These are phyloP conservation scores for Gloeophyllum trabeum DNA, from an alignment of 768 basidiomycete genomes.

Conservation along the genomic window DNA sequence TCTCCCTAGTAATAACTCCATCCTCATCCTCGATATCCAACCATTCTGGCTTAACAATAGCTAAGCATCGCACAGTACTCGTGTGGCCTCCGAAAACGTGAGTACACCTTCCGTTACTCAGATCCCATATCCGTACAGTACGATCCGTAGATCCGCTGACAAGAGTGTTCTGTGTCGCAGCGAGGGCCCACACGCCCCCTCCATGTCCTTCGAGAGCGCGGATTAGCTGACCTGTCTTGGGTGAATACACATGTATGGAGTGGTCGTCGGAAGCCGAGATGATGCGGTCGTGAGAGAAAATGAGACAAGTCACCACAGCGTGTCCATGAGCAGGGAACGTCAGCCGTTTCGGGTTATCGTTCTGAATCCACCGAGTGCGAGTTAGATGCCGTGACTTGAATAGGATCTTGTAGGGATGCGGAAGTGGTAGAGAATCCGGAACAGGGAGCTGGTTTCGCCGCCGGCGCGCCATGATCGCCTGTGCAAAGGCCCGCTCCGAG, in stretches of 20 bases:
- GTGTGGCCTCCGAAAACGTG: conserved; percentile 96
- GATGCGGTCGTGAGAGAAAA: conserved; percentile 91
- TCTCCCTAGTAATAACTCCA: conserved; percentile 54
- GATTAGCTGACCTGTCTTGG: conserved; percentile 65
- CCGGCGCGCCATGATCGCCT: conserved; percentile 54
- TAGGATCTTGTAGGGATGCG: conserved; percentile 85
- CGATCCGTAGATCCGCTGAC: conserved; percentile 93
- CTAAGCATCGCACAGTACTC: conserved; percentile 90
- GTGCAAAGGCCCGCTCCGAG: conserved; percentile 72
- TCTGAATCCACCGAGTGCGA: conserved; percentile 69
- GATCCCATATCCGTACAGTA: conserved; percentile 87
- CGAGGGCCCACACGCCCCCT: conserved; percentile 96
- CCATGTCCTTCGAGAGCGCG: conserved; percentile 81
- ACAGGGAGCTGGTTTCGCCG: conserved; percentile 25
- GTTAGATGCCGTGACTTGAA: conserved; percentile 87
- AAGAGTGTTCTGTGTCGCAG: conserved; percentile 74
- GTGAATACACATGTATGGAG: conserved; percentile 90
- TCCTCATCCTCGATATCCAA: conserved; percentile 61
- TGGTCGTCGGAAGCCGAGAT: conserved; percentile 97
- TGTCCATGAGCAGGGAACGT: conserved; percentile 84
- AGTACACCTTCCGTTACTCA: conserved; percentile 68
- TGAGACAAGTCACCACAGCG: conserved; percentile 89
- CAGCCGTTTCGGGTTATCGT: conserved; percentile 60
- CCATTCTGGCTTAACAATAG: conserved; percentile 90
- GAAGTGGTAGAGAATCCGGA: conserved; percentile 47